These are phyloP conservation scores for Hymenoscyphus scutula DNA, from an alignment of 2,329 filamentous ascomycete genomes.

Conservation along the genomic window DNA sequence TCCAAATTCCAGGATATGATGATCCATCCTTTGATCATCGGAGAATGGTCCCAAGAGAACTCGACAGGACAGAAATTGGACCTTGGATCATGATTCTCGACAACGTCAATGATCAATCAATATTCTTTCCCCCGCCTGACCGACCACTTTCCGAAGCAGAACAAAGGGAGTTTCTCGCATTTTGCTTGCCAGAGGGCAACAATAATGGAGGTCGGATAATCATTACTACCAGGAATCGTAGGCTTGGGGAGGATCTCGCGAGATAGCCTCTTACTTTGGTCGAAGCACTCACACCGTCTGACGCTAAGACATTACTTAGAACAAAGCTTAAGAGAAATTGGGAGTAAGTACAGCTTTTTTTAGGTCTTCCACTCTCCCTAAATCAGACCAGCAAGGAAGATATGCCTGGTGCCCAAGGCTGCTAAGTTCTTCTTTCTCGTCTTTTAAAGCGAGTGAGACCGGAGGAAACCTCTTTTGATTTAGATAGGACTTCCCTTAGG, in stretches of 20 bases:
- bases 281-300: not conserved
- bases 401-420: no score
- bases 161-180: not conserved
- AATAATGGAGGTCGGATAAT: not conserved
- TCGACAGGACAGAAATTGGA: not conserved
- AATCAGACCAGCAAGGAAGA: no score
- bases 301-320: not conserved
- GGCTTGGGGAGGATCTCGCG: not conserved
- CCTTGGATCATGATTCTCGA: not conserved
- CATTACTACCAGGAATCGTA: not conserved
- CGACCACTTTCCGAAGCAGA: not conserved
- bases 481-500: no score
- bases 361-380: no score
- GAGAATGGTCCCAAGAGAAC: not conserved
- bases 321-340: not conserved
- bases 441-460: no score
- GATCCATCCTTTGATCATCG: not conserved
- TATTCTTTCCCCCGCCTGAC: not conserved
- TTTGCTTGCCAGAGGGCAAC: not conserved
- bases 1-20: not conserved
- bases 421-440: no score
- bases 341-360: not conserved
- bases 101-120: not conserved
- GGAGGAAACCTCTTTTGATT: no score
- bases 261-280: not conserved